phyloP scores from a whole-genome alignment of 768 basidiomycete species.

The Leccinum subgranulosum region DNA sequence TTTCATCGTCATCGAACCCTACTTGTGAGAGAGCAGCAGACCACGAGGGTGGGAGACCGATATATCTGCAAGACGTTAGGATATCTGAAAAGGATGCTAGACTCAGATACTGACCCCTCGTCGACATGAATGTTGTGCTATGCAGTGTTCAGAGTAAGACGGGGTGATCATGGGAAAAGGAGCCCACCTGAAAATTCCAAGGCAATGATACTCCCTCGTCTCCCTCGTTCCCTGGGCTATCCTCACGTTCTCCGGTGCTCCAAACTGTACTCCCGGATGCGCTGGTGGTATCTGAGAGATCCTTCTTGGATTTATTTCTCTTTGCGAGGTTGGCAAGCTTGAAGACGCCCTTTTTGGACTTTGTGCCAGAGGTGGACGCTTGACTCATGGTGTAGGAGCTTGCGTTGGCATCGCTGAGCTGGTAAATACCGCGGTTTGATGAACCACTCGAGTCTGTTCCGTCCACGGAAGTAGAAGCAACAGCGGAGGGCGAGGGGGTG shows the following conservation, averaged over 20 bases:
- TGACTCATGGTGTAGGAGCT: constrained; percentile 13
- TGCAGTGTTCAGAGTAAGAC: constrained; percentile 1
- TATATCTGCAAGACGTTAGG: constrained; percentile 37
- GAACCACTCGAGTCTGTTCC: constrained; percentile 29
- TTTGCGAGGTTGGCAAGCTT: constrained; percentile 35
- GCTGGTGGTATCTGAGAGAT: constrained; percentile 25
- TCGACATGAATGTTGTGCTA: constrained; percentile 81
- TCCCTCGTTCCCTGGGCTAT: constrained; percentile 22
- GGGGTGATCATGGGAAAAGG: neutral
- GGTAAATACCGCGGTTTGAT: constrained; percentile 10
- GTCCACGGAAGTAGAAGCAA: constrained; percentile 14
- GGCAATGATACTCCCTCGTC: constrained; percentile 67
- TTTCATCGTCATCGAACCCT: constrained; percentile 70
- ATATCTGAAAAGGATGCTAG: neutral
- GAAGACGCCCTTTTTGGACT: constrained; percentile 32
- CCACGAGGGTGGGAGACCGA: constrained; percentile 76
- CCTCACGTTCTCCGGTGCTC: constrained; percentile 15
- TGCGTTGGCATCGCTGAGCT: constrained; percentile 13
- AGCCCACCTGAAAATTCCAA: constrained; percentile 69
- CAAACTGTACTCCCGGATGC: constrained; percentile 8
- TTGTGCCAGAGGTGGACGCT: constrained; percentile 4
- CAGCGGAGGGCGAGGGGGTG: constrained; percentile 16
- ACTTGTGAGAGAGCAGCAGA: constrained; percentile 54
- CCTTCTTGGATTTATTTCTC: constrained; percentile 31
- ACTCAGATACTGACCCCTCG: constrained; percentile 56